phyloP scores from a whole-genome alignment of 2,329 filamentous ascomycete genomes.

The Fusarium secorum region DNA sequence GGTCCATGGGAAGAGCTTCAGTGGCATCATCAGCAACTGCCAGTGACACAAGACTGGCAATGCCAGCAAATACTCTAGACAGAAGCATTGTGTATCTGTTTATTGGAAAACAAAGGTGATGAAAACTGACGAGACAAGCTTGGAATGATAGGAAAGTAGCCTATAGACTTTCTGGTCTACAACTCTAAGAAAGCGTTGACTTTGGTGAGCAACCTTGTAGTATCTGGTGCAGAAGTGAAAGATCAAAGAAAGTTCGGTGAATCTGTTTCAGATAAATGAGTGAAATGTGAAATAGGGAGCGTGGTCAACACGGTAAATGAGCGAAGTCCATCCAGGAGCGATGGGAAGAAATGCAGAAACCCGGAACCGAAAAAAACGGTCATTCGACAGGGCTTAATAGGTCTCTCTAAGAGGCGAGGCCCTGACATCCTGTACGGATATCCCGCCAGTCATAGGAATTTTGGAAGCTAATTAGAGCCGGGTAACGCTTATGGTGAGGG shows the following conservation, averaged over 20 bases:
- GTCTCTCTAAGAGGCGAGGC: not conserved
- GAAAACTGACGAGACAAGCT: not conserved
- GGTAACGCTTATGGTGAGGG: not conserved
- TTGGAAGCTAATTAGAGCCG: not conserved
- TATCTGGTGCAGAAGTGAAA: not conserved
- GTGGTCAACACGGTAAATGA: slow-evolving; percentile 21
- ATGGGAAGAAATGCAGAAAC: not conserved
- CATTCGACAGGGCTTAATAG: slow-evolving; percentile 11
- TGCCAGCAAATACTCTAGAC: slow-evolving; percentile 24
- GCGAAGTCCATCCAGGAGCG: slow-evolving; percentile 2
- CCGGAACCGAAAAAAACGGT: not conserved
- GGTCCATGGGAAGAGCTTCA: slow-evolving; percentile 39
- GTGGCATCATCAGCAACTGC: slow-evolving; percentile 29
- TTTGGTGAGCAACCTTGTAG: not conserved
- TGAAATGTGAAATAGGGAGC: slow-evolving; percentile 9
- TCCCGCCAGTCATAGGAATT: slow-evolving; percentile 1
- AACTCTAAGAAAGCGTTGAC: not conserved
- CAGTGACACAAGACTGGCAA: slow-evolving; percentile 35
- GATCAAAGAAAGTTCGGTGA: not conserved
- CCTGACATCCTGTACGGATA: slow-evolving; percentile 6
- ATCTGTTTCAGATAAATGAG: not conserved
- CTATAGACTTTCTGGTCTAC: not conserved
- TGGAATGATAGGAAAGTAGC: not conserved
- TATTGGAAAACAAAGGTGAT: not conserved
- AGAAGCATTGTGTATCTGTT: slow-evolving; percentile 25